Evolutionary conservation across 2,329 filamentous ascomycete genomes (phyloP).

Genomic region (Ilyonectria mors-panacis): DNA sequence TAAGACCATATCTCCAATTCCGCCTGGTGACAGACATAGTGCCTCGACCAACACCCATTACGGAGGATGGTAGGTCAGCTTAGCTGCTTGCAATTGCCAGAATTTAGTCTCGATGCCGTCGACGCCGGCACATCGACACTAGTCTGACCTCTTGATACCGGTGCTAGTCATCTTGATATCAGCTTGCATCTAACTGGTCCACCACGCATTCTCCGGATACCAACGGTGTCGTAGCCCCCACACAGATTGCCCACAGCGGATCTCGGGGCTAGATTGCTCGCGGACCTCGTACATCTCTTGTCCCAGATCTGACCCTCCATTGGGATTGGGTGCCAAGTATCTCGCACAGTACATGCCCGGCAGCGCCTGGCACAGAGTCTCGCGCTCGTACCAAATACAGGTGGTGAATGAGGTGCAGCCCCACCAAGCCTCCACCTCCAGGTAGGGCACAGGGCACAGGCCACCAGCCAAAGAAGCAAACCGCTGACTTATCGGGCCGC

Average conservation of each 20-base stretch:
- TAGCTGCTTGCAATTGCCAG: neutral
- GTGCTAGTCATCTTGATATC: conserved; percentile 10
- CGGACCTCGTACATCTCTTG: neutral
- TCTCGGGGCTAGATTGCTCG: neutral
- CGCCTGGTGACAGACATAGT: neutral
- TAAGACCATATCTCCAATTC: neutral
- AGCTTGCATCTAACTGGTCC: conserved; percentile 16
- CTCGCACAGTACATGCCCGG: neutral
- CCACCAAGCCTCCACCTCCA: neutral
- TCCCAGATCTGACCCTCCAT: conserved; percentile 7
- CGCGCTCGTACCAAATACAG: neutral
- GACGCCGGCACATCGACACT: conserved; percentile 7
- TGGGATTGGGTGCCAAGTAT: neutral
- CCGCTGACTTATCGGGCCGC: conserved; percentile 8
- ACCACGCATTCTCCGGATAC: conserved; percentile 2
- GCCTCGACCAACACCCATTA: neutral
- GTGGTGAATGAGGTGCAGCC: neutral
- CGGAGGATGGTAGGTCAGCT: neutral
- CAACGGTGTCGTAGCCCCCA: conserved; percentile 12
- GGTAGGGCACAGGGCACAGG: neutral
- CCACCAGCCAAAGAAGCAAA: neutral
- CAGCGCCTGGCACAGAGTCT: neutral
- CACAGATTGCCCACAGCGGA: conserved; percentile 4
- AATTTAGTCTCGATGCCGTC: neutral
- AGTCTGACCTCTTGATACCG: conserved; percentile 2